Evolutionary conservation across 2,329 filamentous ascomycete genomes (phyloP).

Genomic region (Exophiala calicioides): DNA sequence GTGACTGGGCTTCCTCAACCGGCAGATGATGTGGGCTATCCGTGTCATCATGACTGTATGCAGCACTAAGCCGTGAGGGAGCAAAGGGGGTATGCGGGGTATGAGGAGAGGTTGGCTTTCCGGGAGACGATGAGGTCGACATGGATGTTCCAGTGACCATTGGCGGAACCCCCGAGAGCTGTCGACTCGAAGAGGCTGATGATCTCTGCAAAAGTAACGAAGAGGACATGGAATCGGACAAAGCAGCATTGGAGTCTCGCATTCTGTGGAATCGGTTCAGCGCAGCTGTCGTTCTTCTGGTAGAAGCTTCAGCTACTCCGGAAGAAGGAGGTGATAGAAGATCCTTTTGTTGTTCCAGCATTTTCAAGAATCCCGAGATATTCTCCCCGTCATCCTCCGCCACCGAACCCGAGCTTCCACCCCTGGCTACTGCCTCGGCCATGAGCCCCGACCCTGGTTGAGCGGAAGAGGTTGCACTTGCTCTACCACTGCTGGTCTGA

Average conservation of each 20-base stretch:
- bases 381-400: constrained; percentile 80
- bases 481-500: constrained; percentile 59
- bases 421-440: constrained; percentile 61
- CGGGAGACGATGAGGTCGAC: constrained; percentile 84
- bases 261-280: constrained; percentile 84
- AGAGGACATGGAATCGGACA: constrained; percentile 91
- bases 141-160: constrained; percentile 67
- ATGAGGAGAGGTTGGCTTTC: constrained; percentile 84
- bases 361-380: constrained; percentile 88
- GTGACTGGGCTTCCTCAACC: constrained; percentile 32
- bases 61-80: constrained; percentile 86
- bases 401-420: constrained; percentile 64
- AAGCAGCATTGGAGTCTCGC: constrained; percentile 81
- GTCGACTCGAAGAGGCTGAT: constrained; percentile 74
- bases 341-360: constrained; percentile 84
- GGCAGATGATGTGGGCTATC: constrained; percentile 36
- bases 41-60: constrained; percentile 56
- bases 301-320: constrained; percentile 63
- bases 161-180: constrained; percentile 64
- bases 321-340: constrained; percentile 67
- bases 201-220: constrained; percentile 83
- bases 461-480: constrained; percentile 53
- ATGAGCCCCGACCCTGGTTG: constrained; percentile 78
- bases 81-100: constrained; percentile 92
- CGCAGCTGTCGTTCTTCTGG: constrained; percentile 74